Conservation (phyloP, 768 basidiomycete species). For the Pisolithus marmoratus region DNA sequence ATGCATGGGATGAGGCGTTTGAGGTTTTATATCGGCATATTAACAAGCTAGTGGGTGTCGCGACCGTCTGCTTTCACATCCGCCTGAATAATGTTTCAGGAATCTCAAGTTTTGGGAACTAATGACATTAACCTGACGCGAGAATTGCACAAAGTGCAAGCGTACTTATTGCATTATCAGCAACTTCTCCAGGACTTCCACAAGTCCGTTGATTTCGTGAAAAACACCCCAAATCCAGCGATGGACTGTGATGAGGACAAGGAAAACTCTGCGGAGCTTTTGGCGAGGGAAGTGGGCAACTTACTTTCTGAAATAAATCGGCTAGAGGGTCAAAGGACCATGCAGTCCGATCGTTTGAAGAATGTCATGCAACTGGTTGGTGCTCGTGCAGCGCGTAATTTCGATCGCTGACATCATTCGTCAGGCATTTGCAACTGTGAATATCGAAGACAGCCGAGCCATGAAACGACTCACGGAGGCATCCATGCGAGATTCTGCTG, state of each 20-base stretch:
- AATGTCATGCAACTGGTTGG: slow-evolving; percentile 29
- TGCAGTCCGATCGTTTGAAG: slow-evolving; percentile 23
- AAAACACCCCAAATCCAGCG: neutral
- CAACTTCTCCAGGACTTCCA: slow-evolving; percentile 50
- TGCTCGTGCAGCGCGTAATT: neutral
- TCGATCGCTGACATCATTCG: neutral
- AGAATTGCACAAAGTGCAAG: slow-evolving; percentile 52
- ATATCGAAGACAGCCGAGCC: slow-evolving; percentile 49
- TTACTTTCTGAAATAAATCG: slow-evolving; percentile 41
- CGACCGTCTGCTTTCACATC: neutral
- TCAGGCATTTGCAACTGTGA: slow-evolving; percentile 57
- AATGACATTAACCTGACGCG: slow-evolving; percentile 39
- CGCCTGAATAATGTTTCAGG: slow-evolving; percentile 26
- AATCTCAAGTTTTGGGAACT: slow-evolving; percentile 35
- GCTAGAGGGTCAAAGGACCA: slow-evolving; percentile 21
- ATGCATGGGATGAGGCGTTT: slow-evolving; percentile 51
- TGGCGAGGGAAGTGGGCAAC: slow-evolving; percentile 16
- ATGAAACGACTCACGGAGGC: slow-evolving; percentile 49
- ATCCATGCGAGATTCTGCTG: slow-evolving; percentile 36
- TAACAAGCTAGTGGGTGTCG: neutral
- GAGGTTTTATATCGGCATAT: slow-evolving; percentile 45
- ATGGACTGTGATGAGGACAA: neutral
- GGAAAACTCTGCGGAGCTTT: slow-evolving; percentile 2
- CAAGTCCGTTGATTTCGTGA: slow-evolving; percentile 41
- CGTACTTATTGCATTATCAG: slow-evolving; percentile 52